Percentiles rank a stretch among this genome's conserved stretches.
Conservation (phyloP, 2,329 filamentous ascomycete genomes). For the Botrytis galanthina region DNA sequence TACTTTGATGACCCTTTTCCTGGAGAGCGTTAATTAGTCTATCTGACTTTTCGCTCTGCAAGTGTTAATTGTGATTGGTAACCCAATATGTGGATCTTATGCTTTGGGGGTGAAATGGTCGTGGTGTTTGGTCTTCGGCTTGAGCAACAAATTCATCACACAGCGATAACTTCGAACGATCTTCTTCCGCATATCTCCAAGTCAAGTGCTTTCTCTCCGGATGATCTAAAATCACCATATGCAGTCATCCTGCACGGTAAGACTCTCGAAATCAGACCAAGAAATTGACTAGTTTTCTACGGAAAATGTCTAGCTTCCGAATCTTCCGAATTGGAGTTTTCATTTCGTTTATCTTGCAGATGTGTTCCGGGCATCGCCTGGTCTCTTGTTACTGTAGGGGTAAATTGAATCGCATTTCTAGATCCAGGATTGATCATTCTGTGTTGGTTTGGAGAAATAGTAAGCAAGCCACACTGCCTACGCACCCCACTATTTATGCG, state of each 20-base stretch:
- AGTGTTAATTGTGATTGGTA: not conserved
- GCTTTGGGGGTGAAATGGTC: rapidly evolving
- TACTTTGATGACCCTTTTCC: not conserved
- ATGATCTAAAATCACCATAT: not conserved
- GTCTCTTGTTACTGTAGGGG: rapidly evolving
- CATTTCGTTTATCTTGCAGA: not conserved
- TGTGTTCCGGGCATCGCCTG: not conserved
- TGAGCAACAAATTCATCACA: not conserved
- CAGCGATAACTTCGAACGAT: not conserved
- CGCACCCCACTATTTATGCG: not conserved
- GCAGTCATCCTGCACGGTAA: not conserved
- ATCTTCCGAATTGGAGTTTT: not conserved
- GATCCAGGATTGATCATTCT: not conserved
- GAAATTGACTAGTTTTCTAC: not conserved
- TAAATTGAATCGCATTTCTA: not conserved
- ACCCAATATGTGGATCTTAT: not conserved
- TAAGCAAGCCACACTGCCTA: not conserved
- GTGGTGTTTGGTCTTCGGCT: not conserved
- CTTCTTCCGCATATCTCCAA: not conserved
- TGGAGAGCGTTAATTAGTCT: not conserved
- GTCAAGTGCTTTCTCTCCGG: not conserved
- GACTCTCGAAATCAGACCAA: not conserved
- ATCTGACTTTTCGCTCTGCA: not conserved
- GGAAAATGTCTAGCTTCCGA: not conserved
- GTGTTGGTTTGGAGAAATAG: not conserved